Percentiles rank a stretch among this genome's conserved stretches.
These are phyloP conservation scores for Trametes cingulata DNA, from an alignment of 768 basidiomycete genomes.

Conservation along the genomic window DNA sequence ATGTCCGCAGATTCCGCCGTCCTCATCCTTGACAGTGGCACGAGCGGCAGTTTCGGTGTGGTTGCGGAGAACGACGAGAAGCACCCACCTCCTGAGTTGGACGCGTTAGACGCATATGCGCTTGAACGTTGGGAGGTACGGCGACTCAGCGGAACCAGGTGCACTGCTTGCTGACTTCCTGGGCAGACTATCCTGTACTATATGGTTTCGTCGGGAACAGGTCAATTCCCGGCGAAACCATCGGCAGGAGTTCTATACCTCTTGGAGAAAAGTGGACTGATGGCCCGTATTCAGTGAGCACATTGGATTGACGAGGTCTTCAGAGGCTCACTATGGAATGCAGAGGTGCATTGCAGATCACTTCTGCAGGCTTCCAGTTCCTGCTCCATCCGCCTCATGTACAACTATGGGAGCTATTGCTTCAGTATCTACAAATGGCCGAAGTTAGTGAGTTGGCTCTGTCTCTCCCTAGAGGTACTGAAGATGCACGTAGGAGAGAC, in stretches of 20 bases:
- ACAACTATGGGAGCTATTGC: constrained; percentile 91
- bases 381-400: constrained; percentile 91
- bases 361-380: constrained; percentile 95
- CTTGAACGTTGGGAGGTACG: constrained; percentile 89
- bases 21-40: constrained; percentile 49
- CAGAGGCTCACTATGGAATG: constrained; percentile 33
- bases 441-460: constrained; percentile 50
- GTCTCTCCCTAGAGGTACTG: not conserved
- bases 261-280: constrained; percentile 81
- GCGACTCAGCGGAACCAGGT: not conserved
- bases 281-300: constrained; percentile 70
- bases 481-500: constrained; percentile 57
- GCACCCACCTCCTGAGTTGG: constrained; percentile 50
- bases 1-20: not conserved
- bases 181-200: constrained; percentile 91
- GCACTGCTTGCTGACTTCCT: not conserved
- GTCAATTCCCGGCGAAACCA: constrained; percentile 72
- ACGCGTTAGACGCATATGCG: constrained; percentile 77
- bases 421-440: constrained; percentile 85
- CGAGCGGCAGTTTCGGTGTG: constrained; percentile 82
- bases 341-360: constrained; percentile 72
- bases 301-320: not conserved
- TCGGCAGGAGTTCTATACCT: constrained; percentile 84
- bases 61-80: constrained; percentile 69
- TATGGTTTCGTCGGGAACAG: constrained; percentile 92